phyloP scores from a whole-genome alignment of 208 protist species.

The Leishmania braziliensis region DNA sequence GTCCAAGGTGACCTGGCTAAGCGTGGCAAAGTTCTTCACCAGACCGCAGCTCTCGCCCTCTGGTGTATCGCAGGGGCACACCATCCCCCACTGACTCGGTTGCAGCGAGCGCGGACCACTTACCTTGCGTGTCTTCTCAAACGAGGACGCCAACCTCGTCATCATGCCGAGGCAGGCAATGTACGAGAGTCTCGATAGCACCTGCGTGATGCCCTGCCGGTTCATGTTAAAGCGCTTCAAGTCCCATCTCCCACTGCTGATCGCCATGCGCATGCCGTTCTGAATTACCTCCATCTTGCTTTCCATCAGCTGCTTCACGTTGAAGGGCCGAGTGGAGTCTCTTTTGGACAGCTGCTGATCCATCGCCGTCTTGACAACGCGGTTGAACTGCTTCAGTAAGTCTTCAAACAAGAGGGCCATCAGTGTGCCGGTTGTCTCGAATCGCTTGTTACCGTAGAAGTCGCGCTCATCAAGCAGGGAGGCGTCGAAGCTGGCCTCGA shows the following conservation, averaged over 20 bases:
- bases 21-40: slow-evolving; percentile 99
- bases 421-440: slow-evolving; percentile 98
- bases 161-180: slow-evolving; percentile 99
- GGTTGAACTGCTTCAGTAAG: slow-evolving; percentile 98
- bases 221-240: slow-evolving; percentile 99
- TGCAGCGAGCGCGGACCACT: slow-evolving; percentile 95
- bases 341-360: slow-evolving; percentile 92
- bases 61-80: slow-evolving; percentile 99
- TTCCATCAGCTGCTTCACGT: slow-evolving; percentile 91
- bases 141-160: slow-evolving; percentile 98
- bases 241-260: slow-evolving; percentile 97
- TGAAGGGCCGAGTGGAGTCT: slow-evolving; percentile 90
- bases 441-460: slow-evolving; percentile 99
- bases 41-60: slow-evolving; percentile 99
- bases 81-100: slow-evolving; percentile 99
- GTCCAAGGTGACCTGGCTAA: slow-evolving; percentile 98
- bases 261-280: slow-evolving; percentile 95
- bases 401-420: slow-evolving; percentile 99
- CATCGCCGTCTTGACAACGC: slow-evolving; percentile 93
- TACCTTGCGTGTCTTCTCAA: slow-evolving; percentile 99
- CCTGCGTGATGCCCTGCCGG: slow-evolving; percentile 95
- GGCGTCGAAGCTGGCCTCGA: slow-evolving; percentile 92
- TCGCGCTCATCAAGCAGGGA: slow-evolving; percentile 97
- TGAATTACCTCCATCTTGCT: slow-evolving; percentile 97
- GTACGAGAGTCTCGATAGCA: slow-evolving; percentile 98